Evolutionary conservation across 2,329 filamentous ascomycete species (phyloP), one percentile per base, ranked within the genome.

Genomic region (Penicillium corylophilum): DNA sequence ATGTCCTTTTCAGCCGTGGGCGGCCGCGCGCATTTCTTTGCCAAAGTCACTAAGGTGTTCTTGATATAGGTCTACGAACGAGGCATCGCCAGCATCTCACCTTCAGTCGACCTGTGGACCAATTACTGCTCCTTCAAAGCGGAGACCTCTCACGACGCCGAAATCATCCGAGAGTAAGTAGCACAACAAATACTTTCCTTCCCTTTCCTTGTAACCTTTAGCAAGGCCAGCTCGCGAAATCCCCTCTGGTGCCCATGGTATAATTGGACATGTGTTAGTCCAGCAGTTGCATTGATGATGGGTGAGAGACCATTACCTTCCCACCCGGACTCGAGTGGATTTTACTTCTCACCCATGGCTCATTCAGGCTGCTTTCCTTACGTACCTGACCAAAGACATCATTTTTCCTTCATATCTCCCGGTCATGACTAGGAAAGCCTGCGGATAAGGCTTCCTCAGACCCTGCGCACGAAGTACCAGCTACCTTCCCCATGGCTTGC

Each of bases 121-220:
- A 92, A 95, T 67, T 99, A 96, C 78, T 97, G 93, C 78, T 84
- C 86, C 66, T 97, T 97, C 84, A 97, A 97, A 74, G 91, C 94
- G 77, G 91, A 97, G 72, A 97, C 94, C 51, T 94, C 89, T 64
- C 94, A 99, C 77, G 91, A 95, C 71, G 83, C 90, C 66, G 89
- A 95, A 71, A 82, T 95, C 74, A 95, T 96, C 78, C 87, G 94
- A 95, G 94, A 97, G 94, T 99, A 96, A 97, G 94, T 97, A 82
- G 78, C 75, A 70, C 74, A 76, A 77, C 79, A 80, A 80, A 71
- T 73, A 69, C 69, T 85, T 86, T 85, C 80, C 80, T 81, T 80
- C 81, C 84, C 81, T 81, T 56, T 78, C 82, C 86, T 82, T 69
- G 69, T 76, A 76, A 74, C 73, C 66, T 59, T 68, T 68, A 72